Conservation (phyloP, 768 basidiomycete species). For the Psilocybe azurescens region DNA sequence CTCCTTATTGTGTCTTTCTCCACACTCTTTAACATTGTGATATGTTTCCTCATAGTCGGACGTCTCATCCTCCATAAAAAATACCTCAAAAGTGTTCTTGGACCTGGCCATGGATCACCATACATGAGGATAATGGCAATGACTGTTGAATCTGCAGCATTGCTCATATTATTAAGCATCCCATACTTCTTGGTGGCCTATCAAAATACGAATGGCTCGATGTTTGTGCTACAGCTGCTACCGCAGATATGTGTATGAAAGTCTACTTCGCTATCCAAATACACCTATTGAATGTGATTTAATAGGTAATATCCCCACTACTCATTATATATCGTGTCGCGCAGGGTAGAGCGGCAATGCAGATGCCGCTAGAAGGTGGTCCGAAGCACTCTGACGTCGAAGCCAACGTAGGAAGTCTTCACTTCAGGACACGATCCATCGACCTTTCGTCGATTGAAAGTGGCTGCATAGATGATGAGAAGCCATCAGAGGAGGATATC, state of each 20-base stretch:
- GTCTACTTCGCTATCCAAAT: not conserved
- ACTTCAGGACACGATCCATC: slow-evolving; percentile 1
- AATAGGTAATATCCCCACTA: slow-evolving; percentile 9
- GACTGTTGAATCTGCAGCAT: slow-evolving; percentile 20
- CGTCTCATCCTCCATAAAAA: slow-evolving; percentile 17
- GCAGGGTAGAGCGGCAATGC: slow-evolving; percentile 11
- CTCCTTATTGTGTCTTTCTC: slow-evolving; percentile 20
- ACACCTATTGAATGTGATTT: not conserved
- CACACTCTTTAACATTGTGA: slow-evolving; percentile 18
- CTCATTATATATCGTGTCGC: slow-evolving; percentile 14
- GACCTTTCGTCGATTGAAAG: not conserved
- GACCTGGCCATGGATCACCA: slow-evolving; percentile 13
- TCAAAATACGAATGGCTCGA: slow-evolving; percentile 12
- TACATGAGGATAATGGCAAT: slow-evolving; percentile 20
- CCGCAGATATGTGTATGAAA: slow-evolving; percentile 23
- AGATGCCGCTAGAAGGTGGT: not conserved
- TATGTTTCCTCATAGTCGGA: slow-evolving; percentile 14
- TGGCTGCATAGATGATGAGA: not conserved
- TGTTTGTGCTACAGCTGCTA: slow-evolving; percentile 13
- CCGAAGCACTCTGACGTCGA: slow-evolving; percentile 1
- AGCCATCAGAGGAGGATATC: not conserved
- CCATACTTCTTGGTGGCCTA: slow-evolving; percentile 11
- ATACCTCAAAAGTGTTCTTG: slow-evolving; percentile 10
- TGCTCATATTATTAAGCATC: slow-evolving; percentile 16
- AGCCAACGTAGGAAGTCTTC: slow-evolving; percentile 1